Evolutionary conservation across 176 grass and related monocot genomes (phyloP), one percentile per base, ranked within the genome.

Genomic region (Thalia dealbata): DNA sequence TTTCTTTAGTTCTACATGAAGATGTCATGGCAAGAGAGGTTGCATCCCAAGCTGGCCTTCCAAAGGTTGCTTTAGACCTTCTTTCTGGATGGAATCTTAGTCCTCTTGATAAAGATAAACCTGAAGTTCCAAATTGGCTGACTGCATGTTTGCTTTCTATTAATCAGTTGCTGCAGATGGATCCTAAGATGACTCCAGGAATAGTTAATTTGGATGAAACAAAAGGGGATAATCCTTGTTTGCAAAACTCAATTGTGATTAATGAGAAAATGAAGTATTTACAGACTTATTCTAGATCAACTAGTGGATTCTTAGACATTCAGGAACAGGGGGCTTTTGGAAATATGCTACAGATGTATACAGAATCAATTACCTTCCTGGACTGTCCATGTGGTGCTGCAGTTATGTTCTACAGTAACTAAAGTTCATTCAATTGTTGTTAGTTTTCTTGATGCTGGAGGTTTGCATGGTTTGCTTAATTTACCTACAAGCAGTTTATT

Each of bases 111-210:
- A 78, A 68, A 61, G 81, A 86, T 23, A 78, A 78, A 54, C 30
- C 76, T 30, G 71, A 86, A 58, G 81, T 86, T 88, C 90, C 90
- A 70, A 99, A 91, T 76, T 99, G 95, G 95, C 85, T 93, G 8
- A 88, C 90, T 59, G 91, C 85, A 29, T 99, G 90, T 73, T 99
- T 99, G 61, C 95, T 99, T 79, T 93, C 95, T 73, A 73, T 99
- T 76, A 90, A 99, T 86, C 86, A 86, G 28, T 88, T 99, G 90
- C 80, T 99, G 32, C 95, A 91, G 78, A 67, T 93, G 71, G 95
- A 99, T 59, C 83, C 87, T 29, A 99, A 91, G 79, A 54, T 99
- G 79, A n/a, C 52, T 28, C 83, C 90, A 77, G 95, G 86, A 80
- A 80, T 99, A 74, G 81, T 63, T 26, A 76, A 93, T 68, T 73